Percentiles rank a stretch among this genome's conserved stretches.
phyloP scores from a whole-genome alignment of 2,329 filamentous ascomycete genomes.

The Sporothrix variecibatus region DNA sequence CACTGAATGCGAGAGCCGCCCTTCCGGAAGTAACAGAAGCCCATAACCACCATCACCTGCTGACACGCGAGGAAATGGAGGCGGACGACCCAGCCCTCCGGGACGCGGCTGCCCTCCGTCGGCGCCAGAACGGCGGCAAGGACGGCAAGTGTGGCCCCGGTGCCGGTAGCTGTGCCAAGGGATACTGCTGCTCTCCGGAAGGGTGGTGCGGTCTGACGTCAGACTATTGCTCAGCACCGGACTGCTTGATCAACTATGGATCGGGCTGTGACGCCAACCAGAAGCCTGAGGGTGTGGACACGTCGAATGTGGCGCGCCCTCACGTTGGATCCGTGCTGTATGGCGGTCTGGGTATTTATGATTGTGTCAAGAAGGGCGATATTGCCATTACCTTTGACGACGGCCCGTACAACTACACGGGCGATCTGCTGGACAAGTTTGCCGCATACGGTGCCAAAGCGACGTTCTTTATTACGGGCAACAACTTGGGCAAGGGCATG shows the following conservation, averaged over 20 bases:
- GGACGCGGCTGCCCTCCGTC: conserved; percentile 20
- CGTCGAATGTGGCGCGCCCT: conserved; percentile 53
- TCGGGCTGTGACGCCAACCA: conserved; percentile 62
- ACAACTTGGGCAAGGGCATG: conserved; percentile 56
- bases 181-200: conserved; percentile 40
- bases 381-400: conserved; percentile 70
- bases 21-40: not conserved
- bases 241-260: conserved; percentile 63
- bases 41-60: not conserved
- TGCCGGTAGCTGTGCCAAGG: conserved; percentile 37
- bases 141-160: conserved; percentile 36
- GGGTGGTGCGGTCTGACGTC: conserved; percentile 55
- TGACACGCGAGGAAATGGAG: conserved; percentile 12
- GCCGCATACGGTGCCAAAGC: conserved; percentile 61
- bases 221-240: conserved; percentile 62
- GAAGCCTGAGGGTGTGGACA: conserved; percentile 56
- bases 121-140: conserved; percentile 33
- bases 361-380: conserved; percentile 57
- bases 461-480: conserved; percentile 67
- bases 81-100: conserved; percentile 5
- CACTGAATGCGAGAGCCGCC: not conserved
- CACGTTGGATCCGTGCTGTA: conserved; percentile 57
- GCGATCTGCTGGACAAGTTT: conserved; percentile 62
- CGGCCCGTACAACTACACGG: conserved; percentile 63
- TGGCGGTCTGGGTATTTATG: conserved; percentile 58